A percentile compares a stretch with the other conserved stretches of the same genome.
Evolutionary conservation across 2,329 filamentous ascomycete species (phyloP).

Genomic region (Cladosporium sp.): DNA sequence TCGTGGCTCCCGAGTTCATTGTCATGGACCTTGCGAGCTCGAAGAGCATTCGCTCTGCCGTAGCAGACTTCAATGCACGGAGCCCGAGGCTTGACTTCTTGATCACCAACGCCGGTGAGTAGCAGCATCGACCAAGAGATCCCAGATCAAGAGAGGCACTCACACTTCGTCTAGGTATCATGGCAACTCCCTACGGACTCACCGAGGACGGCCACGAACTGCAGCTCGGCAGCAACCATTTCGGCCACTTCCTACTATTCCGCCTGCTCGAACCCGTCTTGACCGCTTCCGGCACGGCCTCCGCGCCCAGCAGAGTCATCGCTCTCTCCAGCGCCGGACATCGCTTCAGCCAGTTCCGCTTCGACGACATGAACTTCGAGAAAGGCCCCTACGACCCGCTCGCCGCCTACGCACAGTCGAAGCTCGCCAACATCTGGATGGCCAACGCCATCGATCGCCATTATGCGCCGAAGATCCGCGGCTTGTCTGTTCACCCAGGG

Average conservation of each 20-base stretch:
- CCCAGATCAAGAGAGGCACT: neutral
- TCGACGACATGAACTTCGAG: conserved; percentile 31
- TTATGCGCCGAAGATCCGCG: conserved; percentile 34
- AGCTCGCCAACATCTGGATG: conserved; percentile 48
- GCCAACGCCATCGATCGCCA: conserved; percentile 47
- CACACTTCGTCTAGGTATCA: conserved; percentile 26
- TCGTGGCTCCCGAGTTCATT: conserved; percentile 18
- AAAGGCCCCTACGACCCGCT: conserved; percentile 20
- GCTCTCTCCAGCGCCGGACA: conserved; percentile 41
- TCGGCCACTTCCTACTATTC: conserved; percentile 50
- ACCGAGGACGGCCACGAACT: conserved; percentile 45
- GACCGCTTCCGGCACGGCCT: neutral
- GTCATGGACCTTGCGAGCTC: conserved; percentile 30
- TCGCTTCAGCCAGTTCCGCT: conserved; percentile 17
- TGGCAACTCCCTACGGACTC: conserved; percentile 32
- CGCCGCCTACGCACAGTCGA: conserved; percentile 43
- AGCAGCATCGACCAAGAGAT: neutral
- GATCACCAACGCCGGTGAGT: conserved; percentile 19
- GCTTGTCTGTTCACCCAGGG: conserved; percentile 41
- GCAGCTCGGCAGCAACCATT: conserved; percentile 50
- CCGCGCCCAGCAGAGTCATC: conserved; percentile 33
- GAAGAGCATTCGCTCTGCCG: conserved; percentile 28
- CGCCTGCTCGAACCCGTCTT: conserved; percentile 43
- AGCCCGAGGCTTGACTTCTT: conserved; percentile 15
- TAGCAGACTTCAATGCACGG: conserved; percentile 18